phyloP scores from a whole-genome alignment of 768 basidiomycete species.

The Porpolomopsis calyptriformis region DNA sequence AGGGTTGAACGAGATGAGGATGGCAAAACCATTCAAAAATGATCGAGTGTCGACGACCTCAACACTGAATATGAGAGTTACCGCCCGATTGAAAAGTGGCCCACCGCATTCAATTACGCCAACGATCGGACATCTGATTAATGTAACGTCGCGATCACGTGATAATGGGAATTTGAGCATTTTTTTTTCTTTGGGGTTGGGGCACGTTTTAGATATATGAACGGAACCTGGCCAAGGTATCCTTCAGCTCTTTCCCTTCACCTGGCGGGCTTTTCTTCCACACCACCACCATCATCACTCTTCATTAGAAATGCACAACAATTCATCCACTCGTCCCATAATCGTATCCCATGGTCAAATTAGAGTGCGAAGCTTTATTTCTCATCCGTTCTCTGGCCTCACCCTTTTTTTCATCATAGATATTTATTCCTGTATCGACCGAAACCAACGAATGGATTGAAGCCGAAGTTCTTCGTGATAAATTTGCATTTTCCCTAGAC shows the following conservation, averaged over 20 bases:
- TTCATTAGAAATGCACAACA: conserved; percentile 11
- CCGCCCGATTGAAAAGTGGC: too few relatives aligned
- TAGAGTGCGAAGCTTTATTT: conserved; percentile 33
- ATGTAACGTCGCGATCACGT: conserved; percentile 6
- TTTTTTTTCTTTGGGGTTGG: conserved; percentile 5
- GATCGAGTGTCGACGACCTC: too few relatives aligned
- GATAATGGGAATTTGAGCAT: not conserved
- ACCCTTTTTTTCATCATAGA: conserved; percentile 27
- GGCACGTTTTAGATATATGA: not conserved
- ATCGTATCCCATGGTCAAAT: conserved; percentile 36
- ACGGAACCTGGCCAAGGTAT: not conserved
- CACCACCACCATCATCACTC: not conserved
- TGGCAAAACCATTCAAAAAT: too few relatives aligned
- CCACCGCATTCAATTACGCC: too few relatives aligned
- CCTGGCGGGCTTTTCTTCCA: not conserved
- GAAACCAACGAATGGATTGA: conserved; percentile 77
- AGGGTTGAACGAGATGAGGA: too few relatives aligned
- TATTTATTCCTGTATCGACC: conserved; percentile 84
- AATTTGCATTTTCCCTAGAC: conserved; percentile 65
- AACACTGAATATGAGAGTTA: too few relatives aligned
- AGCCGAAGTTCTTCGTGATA: conserved; percentile 85
- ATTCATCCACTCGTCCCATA: conserved; percentile 34
- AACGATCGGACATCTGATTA: too few relatives aligned
- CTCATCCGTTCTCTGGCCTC: conserved; percentile 6
- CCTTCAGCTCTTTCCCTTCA: not conserved